Evolutionary conservation across 2,329 filamentous ascomycete genomes (phyloP).

Genomic region (Trichoderma atrobrunneum): DNA sequence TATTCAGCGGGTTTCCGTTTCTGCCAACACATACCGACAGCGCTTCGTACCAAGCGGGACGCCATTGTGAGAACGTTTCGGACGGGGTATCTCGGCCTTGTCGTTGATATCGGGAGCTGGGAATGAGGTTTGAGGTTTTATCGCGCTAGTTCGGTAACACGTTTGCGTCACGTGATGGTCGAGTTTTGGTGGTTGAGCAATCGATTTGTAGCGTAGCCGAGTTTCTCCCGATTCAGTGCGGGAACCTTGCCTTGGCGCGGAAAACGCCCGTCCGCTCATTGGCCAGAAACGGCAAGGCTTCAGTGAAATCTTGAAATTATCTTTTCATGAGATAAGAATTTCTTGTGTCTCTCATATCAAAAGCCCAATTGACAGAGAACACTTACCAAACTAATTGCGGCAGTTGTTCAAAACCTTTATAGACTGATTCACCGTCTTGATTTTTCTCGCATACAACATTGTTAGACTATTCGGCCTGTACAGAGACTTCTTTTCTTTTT

Average conservation of each 20-base stretch:
- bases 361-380: not conserved
- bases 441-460: not conserved
- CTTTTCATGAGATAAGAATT: slow-evolving; percentile 16
- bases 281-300: slow-evolving; percentile 28
- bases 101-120: slow-evolving; percentile 43
- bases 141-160: slow-evolving; percentile 43
- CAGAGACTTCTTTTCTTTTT: slow-evolving; percentile 14
- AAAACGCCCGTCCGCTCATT: slow-evolving; percentile 25
- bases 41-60: slow-evolving; percentile 94
- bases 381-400: not conserved
- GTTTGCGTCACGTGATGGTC: slow-evolving; percentile 37
- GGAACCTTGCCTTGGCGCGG: slow-evolving; percentile 15
- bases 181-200: not conserved
- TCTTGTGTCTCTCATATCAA: not conserved
- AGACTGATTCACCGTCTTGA: not conserved
- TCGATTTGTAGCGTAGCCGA: slow-evolving; percentile 25
- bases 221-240: slow-evolving; percentile 23
- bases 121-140: slow-evolving; percentile 52
- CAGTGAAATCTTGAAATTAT: slow-evolving; percentile 31
- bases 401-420: not conserved
- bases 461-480: not conserved
- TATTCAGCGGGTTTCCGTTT: slow-evolving; percentile 19
- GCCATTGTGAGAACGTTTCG: slow-evolving; percentile 77
- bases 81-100: slow-evolving; percentile 49
- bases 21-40: slow-evolving; percentile 70